These are phyloP conservation scores for Fraxinus nigra DNA, from an alignment of 305 asterid species.

Conservation along the genomic window DNA sequence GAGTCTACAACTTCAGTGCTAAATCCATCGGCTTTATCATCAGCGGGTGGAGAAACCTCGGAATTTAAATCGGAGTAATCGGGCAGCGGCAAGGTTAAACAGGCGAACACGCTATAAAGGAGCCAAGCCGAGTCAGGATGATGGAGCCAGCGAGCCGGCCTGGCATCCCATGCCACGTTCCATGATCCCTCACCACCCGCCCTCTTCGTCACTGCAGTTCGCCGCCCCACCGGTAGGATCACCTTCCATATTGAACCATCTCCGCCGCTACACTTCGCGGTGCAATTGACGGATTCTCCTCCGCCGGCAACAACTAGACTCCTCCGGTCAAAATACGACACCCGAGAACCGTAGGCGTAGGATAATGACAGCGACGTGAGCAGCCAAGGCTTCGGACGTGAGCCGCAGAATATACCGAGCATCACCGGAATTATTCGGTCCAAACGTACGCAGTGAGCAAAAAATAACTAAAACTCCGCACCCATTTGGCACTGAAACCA, in stretches of 20 bases:
- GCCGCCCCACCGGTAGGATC: constrained; percentile 50
- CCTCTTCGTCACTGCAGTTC: constrained; percentile 31
- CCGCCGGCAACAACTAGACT: constrained; percentile 1
- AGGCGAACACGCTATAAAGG: constrained; percentile 59
- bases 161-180: constrained; percentile 87
- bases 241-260: constrained; percentile 69
- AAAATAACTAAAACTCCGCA: not conserved
- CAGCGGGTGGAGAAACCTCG: constrained; percentile 21
- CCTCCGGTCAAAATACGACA: constrained; percentile 40
- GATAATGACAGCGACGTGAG: constrained; percentile 38
- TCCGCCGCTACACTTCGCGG: constrained; percentile 31
- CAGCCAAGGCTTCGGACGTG: constrained; percentile 66
- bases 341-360: constrained; percentile 35
- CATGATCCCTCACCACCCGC: constrained; percentile 72
- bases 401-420: constrained; percentile 63
- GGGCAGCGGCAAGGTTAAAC: constrained; percentile 32
- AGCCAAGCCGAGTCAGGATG: constrained; percentile 77
- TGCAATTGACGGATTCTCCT: constrained; percentile 23
- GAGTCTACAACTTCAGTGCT: not conserved
- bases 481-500: not conserved
- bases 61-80: constrained; percentile 30
- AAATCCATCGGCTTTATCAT: constrained; percentile 8
- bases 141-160: constrained; percentile 93
- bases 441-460: constrained; percentile 8
- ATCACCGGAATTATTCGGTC: constrained; percentile 45